Conservation (phyloP, 78 protist species). For the Chrysochromulina tobinii region DNA sequence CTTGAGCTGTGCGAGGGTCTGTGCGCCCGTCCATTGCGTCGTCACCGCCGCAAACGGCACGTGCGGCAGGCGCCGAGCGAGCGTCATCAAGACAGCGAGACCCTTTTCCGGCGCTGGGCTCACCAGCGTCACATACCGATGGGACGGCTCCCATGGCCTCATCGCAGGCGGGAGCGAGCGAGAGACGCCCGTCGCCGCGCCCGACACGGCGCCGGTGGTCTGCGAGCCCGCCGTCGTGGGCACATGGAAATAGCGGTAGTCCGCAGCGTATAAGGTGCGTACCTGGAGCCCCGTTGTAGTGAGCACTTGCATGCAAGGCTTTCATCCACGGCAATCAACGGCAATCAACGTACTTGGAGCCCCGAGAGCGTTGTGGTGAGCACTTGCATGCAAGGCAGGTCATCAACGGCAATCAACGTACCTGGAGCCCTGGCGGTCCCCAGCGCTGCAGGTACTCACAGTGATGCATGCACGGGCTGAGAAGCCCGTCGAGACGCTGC, state of each 20-base stretch:
- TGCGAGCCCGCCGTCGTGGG: not conserved
- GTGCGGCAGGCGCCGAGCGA: not conserved
- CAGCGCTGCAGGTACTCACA: not conserved
- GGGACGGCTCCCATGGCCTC: slow-evolving; percentile 3
- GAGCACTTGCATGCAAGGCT: no score
- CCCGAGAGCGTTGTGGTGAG: no score
- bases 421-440: not conserved
- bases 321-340: no score
- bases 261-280: not conserved
- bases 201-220: no score
- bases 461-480: not conserved
- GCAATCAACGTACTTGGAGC: no score
- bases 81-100: not conserved
- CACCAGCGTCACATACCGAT: not conserved
- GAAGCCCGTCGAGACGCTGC: not conserved
- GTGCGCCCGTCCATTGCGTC: not conserved
- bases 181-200: no score
- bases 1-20: not conserved
- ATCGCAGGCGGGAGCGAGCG: not conserved
- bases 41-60: not conserved
- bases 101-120: slow-evolving; percentile 2
- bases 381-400: no score
- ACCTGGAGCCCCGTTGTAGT: no score
- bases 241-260: not conserved
- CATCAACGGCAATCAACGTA: no score